Evolutionary conservation across 129 eudicot genomes (phyloP).

Genomic region (Ambrosia trifida): DNA sequence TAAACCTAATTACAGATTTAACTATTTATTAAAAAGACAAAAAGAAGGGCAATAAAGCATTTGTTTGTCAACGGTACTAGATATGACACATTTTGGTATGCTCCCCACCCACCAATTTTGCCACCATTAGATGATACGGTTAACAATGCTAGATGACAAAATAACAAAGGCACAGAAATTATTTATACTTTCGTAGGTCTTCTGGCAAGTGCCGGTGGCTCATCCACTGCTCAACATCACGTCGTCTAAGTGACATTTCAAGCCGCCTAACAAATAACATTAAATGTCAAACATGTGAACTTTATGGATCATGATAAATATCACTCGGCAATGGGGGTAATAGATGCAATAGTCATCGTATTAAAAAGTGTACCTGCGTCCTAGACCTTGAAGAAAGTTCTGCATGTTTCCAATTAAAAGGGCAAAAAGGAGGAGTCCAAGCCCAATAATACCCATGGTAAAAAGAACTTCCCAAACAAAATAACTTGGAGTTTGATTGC

Average conservation of each 20-base stretch:
- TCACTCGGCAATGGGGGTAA: not conserved
- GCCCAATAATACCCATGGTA: constrained; percentile 72
- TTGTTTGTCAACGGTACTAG: not conserved
- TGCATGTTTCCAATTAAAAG: constrained; percentile 95
- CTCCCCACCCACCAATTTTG: not conserved
- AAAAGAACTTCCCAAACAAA: constrained; percentile 82
- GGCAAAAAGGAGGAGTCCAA: constrained; percentile 84
- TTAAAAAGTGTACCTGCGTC: constrained; percentile 55
- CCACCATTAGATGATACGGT: not conserved
- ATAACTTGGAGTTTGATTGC: constrained; percentile 79
- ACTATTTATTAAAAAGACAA: not conserved
- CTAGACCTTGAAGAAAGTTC: constrained; percentile 84
- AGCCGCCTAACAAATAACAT: constrained; percentile 50
- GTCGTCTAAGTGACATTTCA: constrained; percentile 83
- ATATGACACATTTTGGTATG: not conserved
- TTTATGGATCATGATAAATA: not conserved
- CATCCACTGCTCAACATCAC: constrained; percentile 98
- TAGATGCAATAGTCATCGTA: not conserved
- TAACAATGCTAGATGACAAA: not conserved
- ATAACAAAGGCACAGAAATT: not conserved
- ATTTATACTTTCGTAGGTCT: constrained; percentile 48
- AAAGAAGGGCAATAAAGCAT: not conserved
- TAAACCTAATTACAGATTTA: not conserved
- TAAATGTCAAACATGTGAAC: constrained; percentile 5
- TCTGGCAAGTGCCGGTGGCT: constrained; percentile 80